phyloP scores from a whole-genome alignment of 345 rosid species.

The Salix suchowensis region DNA sequence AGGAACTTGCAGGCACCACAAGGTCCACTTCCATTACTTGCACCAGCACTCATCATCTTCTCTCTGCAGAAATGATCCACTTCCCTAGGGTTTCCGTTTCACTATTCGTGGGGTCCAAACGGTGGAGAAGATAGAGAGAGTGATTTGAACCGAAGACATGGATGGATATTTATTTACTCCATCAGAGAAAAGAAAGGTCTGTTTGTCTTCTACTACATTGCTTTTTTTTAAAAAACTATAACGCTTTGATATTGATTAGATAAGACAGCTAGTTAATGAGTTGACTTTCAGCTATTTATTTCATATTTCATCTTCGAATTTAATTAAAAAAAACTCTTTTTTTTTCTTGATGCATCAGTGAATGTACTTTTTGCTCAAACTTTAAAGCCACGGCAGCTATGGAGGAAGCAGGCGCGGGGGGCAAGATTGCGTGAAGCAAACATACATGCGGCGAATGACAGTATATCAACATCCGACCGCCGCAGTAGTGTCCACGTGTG shows the following conservation, averaged over 20 bases:
- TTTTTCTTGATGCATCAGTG: not conserved
- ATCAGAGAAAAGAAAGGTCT: not conserved
- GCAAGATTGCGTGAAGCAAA: constrained; percentile 51
- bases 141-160: not conserved
- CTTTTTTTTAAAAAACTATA: not conserved
- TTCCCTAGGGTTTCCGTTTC: not conserved
- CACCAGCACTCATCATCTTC: not conserved
- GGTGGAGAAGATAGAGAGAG: not conserved
- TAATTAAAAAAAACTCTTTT: no score
- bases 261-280: no score
- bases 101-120: not conserved
- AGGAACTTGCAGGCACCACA: constrained; percentile 94
- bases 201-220: not conserved
- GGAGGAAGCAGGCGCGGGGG: constrained; percentile 1
- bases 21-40: constrained; percentile 49
- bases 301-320: no score
- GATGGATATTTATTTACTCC: constrained; percentile 13
- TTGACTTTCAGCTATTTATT: no score
- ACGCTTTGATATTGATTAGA: not conserved
- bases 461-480: constrained; percentile 32
- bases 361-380: constrained; percentile 15
- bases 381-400: constrained; percentile 37
- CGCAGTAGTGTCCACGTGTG: constrained; percentile 32
- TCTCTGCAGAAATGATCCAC: not conserved
- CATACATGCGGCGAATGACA: constrained; percentile 38